Percentiles rank a stretch among this genome's conserved stretches.
Evolutionary conservation across 106 monocot species (phyloP).

Genomic region (Dioscorea alata): DNA sequence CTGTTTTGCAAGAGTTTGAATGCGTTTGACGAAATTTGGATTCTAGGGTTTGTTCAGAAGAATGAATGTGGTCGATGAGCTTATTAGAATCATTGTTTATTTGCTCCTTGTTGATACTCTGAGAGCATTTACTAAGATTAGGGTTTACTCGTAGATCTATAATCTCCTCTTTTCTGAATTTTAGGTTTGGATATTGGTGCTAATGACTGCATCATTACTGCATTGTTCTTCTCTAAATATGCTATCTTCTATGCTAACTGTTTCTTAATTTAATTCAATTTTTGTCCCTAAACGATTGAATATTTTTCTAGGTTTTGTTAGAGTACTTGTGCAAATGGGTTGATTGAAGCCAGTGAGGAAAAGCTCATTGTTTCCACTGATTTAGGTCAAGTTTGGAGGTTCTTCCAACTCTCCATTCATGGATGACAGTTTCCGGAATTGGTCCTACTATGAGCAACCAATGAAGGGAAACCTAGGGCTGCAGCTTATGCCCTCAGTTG

Average conservation of each 20-base stretch:
- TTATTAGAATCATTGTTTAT: too few species aligned
- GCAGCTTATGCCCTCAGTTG: constrained; percentile 61
- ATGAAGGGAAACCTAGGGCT: constrained; percentile 46
- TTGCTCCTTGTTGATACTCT: too few species aligned
- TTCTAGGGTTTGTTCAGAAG: too few species aligned
- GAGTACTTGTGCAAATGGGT: constrained; percentile 8
- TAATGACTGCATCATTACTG: too few species aligned
- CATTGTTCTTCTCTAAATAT: background rate
- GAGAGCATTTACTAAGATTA: too few species aligned
- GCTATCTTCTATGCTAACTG: background rate
- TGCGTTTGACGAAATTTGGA: too few species aligned
- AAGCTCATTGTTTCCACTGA: background rate
- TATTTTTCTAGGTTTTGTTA: constrained; percentile 12
- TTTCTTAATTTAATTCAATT: background rate
- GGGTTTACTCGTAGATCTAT: too few species aligned
- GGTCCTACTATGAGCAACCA: constrained; percentile 55
- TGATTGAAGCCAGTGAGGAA: constrained; percentile 5
- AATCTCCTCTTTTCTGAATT: too few species aligned
- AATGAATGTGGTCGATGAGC: too few species aligned
- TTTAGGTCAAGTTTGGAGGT: background rate
- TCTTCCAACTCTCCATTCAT: constrained; percentile 13
- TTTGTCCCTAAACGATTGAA: too few species aligned
- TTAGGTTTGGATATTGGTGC: too few species aligned
- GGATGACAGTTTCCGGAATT: constrained; percentile 58
- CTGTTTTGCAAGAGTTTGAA: too few species aligned